Percentiles rank a stretch among this genome's conserved stretches.
Conservation (phyloP, 495 filamentous ascomycete genomes). For the Talaromyces trachyspermus region DNA sequence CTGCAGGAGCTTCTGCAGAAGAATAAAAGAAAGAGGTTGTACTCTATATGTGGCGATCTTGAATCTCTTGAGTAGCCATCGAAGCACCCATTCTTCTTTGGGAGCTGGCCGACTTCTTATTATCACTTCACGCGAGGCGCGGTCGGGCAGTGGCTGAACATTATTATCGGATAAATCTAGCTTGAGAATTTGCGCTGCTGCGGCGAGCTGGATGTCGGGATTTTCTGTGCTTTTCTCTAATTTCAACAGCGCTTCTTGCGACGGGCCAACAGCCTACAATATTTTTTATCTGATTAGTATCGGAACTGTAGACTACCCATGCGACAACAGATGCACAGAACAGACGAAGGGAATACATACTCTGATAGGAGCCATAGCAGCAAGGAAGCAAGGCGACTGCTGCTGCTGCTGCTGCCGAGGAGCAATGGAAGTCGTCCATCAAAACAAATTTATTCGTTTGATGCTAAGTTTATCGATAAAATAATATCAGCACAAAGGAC, state of each 20-base stretch:
- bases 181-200: slow-evolving; percentile 42
- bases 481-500: background rate
- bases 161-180: slow-evolving; percentile 32
- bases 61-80: slow-evolving; percentile 60
- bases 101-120: slow-evolving; percentile 25
- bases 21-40: slow-evolving; percentile 38
- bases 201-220: slow-evolving; percentile 34
- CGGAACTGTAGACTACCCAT: background rate
- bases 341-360: too few species aligned
- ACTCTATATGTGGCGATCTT: slow-evolving; percentile 38
- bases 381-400: too few species aligned
- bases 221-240: slow-evolving; percentile 41
- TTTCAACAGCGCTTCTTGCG: slow-evolving; percentile 43
- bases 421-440: slow-evolving; percentile 14
- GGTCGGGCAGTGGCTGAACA: too few species aligned
- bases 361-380: slow-evolving; percentile 34
- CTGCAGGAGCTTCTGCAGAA: slow-evolving; percentile 41
- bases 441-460: too few species aligned
- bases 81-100: slow-evolving; percentile 59
- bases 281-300: background rate
- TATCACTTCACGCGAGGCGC: too few species aligned
- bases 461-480: background rate
- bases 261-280: slow-evolving; percentile 17
- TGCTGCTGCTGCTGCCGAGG: background rate
- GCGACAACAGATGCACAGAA: background rate